Conservation (phyloP, 305 asterid species). For the Fraxinus xanthoxyloides region DNA sequence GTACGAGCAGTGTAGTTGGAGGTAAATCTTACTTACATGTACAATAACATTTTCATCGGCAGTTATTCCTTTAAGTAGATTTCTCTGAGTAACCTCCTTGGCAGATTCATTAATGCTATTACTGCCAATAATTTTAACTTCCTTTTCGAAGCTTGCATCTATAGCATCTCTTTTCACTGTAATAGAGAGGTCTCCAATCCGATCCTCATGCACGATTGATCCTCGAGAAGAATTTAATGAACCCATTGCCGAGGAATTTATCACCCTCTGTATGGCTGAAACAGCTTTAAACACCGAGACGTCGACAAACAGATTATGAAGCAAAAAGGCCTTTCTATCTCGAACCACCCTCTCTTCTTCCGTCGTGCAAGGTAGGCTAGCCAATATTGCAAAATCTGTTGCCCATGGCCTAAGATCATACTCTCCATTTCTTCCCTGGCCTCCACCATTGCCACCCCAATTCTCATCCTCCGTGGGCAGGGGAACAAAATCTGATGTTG, state of each 20-base stretch:
- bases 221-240: slow-evolving; percentile 40
- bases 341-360: slow-evolving; percentile 95
- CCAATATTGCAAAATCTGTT: slow-evolving; percentile 77
- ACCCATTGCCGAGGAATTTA: slow-evolving; percentile 43
- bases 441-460: slow-evolving; percentile 99
- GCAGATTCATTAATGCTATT: slow-evolving; percentile 41
- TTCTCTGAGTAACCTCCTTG: slow-evolving; percentile 63
- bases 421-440: slow-evolving; percentile 81
- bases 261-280: slow-evolving; percentile 70
- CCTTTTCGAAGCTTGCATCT: slow-evolving; percentile 60
- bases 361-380: slow-evolving; percentile 82
- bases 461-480: slow-evolving; percentile 84
- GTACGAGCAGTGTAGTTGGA: slow-evolving; percentile 9
- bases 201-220: slow-evolving; percentile 64
- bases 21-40: slow-evolving; percentile 62
- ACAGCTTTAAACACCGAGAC: slow-evolving; percentile 84
- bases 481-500: slow-evolving; percentile 50
- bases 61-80: slow-evolving; percentile 89
- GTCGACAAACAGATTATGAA: slow-evolving; percentile 92
- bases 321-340: slow-evolving; percentile 96
- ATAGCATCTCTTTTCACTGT: slow-evolving; percentile 64
- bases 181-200: slow-evolving; percentile 69
- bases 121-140: slow-evolving; percentile 52
- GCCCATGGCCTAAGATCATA: slow-evolving; percentile 93
- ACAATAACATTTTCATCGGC: slow-evolving; percentile 93